A percentile compares a stretch with the other conserved stretches of the same genome.
Evolutionary conservation across 257 asterid genomes (phyloP).

Genomic region (Salvia miltiorrhiza): DNA sequence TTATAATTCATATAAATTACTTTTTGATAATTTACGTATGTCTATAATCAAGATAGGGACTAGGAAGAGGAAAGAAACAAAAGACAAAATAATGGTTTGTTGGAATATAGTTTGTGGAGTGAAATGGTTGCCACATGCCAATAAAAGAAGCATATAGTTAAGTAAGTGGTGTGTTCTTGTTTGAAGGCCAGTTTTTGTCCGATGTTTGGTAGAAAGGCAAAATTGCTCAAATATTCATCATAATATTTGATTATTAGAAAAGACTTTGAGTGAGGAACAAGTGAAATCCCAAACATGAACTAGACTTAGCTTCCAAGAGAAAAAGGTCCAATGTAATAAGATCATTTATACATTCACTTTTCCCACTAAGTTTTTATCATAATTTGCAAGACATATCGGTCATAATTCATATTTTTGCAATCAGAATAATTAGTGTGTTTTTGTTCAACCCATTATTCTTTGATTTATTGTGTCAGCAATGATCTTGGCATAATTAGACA

Average conservation of each 20-base stretch:
- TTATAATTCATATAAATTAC: background rate
- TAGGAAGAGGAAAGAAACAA: background rate
- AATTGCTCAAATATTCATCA: slow-evolving; percentile 16
- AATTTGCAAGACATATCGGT: background rate
- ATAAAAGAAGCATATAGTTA: slow-evolving; percentile 1
- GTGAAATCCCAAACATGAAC: slow-evolving; percentile 35
- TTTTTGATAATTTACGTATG: slow-evolving; percentile 6
- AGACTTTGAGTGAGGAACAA: slow-evolving; percentile 60
- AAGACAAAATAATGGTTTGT: slow-evolving; percentile 24
- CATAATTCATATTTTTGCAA: background rate
- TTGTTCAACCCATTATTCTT: background rate
- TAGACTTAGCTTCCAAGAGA: slow-evolving; percentile 61
- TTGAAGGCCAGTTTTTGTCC: slow-evolving; percentile 14
- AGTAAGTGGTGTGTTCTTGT: slow-evolving; percentile 11
- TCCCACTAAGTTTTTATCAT: background rate
- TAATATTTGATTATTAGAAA: slow-evolving; percentile 2
- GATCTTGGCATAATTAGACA: background rate
- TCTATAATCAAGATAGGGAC: background rate
- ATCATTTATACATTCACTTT: slow-evolving; percentile 12
- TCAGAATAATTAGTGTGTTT: background rate
- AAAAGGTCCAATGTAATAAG: slow-evolving; percentile 15
- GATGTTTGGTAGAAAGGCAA: slow-evolving; percentile 43
- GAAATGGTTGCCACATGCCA: slow-evolving; percentile 21
- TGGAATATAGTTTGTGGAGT: background rate
- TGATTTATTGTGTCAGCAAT: background rate